Conservation (phyloP, 2,329 filamentous ascomycete species). For the Balansia obtecta region DNA sequence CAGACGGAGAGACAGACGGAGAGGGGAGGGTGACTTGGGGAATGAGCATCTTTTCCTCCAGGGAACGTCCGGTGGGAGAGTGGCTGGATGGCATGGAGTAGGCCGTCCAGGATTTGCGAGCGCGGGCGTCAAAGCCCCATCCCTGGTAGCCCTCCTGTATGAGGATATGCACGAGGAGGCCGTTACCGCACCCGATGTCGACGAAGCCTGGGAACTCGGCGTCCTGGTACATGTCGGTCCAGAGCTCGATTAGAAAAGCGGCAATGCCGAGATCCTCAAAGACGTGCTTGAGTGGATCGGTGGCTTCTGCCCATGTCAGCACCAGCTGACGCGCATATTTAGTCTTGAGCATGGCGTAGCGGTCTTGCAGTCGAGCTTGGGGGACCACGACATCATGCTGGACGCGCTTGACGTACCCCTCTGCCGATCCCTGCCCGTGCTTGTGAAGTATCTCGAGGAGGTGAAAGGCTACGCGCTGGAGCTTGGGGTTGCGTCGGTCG, state of each 20-base stretch:
- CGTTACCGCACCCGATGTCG: constrained; percentile 93
- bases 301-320: constrained; percentile 70
- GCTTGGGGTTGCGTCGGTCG: constrained; percentile 26
- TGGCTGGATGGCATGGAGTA: constrained; percentile 36
- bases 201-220: constrained; percentile 72
- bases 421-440: constrained; percentile 52
- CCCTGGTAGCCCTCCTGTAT: constrained; percentile 69
- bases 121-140: constrained; percentile 86
- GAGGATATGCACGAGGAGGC: constrained; percentile 75
- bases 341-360: constrained; percentile 67
- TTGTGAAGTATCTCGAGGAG: constrained; percentile 59
- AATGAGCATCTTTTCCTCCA: constrained; percentile 36
- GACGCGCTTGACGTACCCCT: constrained; percentile 68
- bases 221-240: constrained; percentile 65
- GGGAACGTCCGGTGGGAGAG: constrained; percentile 19
- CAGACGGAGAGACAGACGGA: no score
- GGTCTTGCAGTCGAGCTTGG: constrained; percentile 67
- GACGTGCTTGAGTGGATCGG: constrained; percentile 81
- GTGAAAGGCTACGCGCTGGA: constrained; percentile 55
- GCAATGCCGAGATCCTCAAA: constrained; percentile 91
- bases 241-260: constrained; percentile 85
- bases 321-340: constrained; percentile 64
- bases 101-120: constrained; percentile 69
- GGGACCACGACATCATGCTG: constrained; percentile 73
- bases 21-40: constrained; percentile 25